phyloP scores from a whole-genome alignment of 2,329 filamentous ascomycete species.

The Nemania diffusa region DNA sequence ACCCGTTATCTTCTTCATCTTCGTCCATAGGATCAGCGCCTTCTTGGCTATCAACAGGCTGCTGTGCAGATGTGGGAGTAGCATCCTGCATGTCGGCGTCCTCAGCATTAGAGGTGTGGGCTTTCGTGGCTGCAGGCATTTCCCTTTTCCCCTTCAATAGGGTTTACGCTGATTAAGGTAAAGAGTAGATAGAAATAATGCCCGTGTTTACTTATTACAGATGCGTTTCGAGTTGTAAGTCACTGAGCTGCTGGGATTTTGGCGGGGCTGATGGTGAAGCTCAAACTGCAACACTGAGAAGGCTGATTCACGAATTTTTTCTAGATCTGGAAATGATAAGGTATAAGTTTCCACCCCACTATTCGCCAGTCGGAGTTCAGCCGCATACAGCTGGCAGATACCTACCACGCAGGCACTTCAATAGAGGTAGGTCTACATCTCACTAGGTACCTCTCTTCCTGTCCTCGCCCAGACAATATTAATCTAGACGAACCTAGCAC shows the following conservation, averaged over 20 bases:
- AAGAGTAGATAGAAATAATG: background rate
- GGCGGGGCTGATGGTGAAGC: slow-evolving; percentile 29
- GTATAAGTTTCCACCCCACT: background rate
- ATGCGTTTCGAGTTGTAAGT: background rate
- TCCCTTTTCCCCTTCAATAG: background rate
- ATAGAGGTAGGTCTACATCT: no score
- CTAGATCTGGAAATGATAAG: slow-evolving; percentile 13
- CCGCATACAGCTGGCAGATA: slow-evolving; percentile 15
- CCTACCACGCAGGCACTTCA: no score
- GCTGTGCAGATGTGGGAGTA: slow-evolving; percentile 47
- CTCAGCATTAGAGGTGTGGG: slow-evolving; percentile 36
- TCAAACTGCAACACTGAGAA: slow-evolving; percentile 25
- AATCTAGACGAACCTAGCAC: background rate
- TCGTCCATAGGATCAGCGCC: slow-evolving; percentile 49
- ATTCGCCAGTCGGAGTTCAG: slow-evolving; percentile 9
- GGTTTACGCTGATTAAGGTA: background rate
- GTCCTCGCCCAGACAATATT: no score
- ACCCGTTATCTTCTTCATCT: slow-evolving; percentile 47
- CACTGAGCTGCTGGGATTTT: slow-evolving; percentile 24
- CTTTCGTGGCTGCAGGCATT: slow-evolving; percentile 44
- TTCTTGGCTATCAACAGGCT: slow-evolving; percentile 55
- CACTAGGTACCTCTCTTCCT: background rate
- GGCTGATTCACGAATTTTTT: slow-evolving; percentile 31
- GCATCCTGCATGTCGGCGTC: slow-evolving; percentile 48
- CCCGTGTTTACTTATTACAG: background rate